Conservation (phyloP, 176 grass and related monocot genomes). For the Ananas comosus region DNA sequence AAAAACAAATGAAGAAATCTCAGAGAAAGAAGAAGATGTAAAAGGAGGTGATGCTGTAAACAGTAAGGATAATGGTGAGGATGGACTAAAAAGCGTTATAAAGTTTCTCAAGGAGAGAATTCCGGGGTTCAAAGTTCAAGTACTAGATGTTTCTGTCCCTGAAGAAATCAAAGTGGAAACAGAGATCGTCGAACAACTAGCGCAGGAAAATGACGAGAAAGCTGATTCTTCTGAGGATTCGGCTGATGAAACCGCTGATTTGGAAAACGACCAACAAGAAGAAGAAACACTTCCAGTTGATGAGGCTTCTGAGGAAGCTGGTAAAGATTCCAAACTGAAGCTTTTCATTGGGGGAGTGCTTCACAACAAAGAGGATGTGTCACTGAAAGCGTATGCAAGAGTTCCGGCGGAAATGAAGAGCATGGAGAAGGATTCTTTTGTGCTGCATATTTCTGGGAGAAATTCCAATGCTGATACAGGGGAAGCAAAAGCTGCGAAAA, state of each 20-base stretch:
- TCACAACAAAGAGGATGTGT: slow-evolving; percentile 72
- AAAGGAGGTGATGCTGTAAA: slow-evolving; percentile 27
- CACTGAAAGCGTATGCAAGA: slow-evolving; percentile 46
- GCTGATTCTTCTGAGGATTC: slow-evolving; percentile 34
- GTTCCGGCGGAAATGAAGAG: slow-evolving; percentile 79
- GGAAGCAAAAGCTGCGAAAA: slow-evolving; percentile 52
- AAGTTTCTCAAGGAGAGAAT: slow-evolving; percentile 74
- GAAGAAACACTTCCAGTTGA: slow-evolving; percentile 41
- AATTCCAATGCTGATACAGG: slow-evolving; percentile 32
- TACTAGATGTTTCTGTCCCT: slow-evolving; percentile 38
- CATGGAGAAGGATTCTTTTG: slow-evolving; percentile 72
- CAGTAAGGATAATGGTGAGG: slow-evolving; percentile 40
- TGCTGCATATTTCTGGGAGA: slow-evolving; percentile 61
- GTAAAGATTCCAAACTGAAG: slow-evolving; percentile 50
- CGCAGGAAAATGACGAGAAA: slow-evolving; percentile 54
- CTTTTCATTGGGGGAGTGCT: slow-evolving; percentile 84
- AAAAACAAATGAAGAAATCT: slow-evolving; percentile 29
- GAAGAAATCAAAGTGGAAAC: slow-evolving; percentile 51
- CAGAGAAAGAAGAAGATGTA: slow-evolving; percentile 31
- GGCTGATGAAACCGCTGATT: slow-evolving; percentile 24
- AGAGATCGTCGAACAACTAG: slow-evolving; percentile 35
- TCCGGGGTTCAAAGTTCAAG: slow-evolving; percentile 70
- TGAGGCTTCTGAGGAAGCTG: slow-evolving; percentile 28
- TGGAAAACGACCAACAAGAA: slow-evolving; percentile 41
- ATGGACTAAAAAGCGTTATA: slow-evolving; percentile 52